Percentiles rank a stretch among this genome's conserved stretches.
Evolutionary conservation across 2,329 filamentous ascomycete species (phyloP).

Genomic region (Corynespora cassiicola): DNA sequence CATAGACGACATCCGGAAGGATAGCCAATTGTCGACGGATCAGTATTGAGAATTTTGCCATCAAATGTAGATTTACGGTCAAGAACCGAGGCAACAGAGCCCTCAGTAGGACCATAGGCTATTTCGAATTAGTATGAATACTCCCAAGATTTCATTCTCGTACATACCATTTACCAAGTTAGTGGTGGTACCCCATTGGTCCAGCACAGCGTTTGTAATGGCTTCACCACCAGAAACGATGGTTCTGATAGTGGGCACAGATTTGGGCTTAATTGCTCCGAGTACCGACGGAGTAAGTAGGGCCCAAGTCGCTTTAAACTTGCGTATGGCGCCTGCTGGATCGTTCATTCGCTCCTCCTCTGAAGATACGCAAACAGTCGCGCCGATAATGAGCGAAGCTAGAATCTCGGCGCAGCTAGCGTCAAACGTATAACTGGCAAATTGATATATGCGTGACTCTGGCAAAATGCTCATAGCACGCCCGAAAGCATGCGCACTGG

Average conservation of each 20-base stretch:
- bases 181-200: slow-evolving; percentile 51
- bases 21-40: slow-evolving; percentile 37
- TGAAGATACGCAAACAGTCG: slow-evolving; percentile 61
- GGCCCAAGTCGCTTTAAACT: slow-evolving; percentile 33
- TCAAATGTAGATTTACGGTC: slow-evolving; percentile 32
- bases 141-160: slow-evolving; percentile 17
- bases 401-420: slow-evolving; percentile 63
- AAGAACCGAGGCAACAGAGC: slow-evolving; percentile 31
- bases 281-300: slow-evolving; percentile 41
- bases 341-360: slow-evolving; percentile 62
- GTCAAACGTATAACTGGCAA: slow-evolving; percentile 61
- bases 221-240: slow-evolving; percentile 54
- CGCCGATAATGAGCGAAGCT: slow-evolving; percentile 58
- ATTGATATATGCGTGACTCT: slow-evolving; percentile 63
- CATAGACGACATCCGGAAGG: slow-evolving; percentile 42
- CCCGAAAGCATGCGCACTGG: slow-evolving; percentile 43
- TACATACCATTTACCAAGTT: slow-evolving; percentile 55
- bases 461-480: slow-evolving; percentile 51
- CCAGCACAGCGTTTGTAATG: slow-evolving; percentile 47
- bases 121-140: slow-evolving; percentile 5
- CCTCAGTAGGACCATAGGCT: slow-evolving; percentile 43
- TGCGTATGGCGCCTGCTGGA: slow-evolving; percentile 51
- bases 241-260: slow-evolving; percentile 48
- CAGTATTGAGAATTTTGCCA: slow-evolving; percentile 31
- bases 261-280: slow-evolving; percentile 50